These are phyloP conservation scores for Gaeumannomyces sp. DNA, from an alignment of 2,329 filamentous ascomycete genomes.

Conservation along the genomic window DNA sequence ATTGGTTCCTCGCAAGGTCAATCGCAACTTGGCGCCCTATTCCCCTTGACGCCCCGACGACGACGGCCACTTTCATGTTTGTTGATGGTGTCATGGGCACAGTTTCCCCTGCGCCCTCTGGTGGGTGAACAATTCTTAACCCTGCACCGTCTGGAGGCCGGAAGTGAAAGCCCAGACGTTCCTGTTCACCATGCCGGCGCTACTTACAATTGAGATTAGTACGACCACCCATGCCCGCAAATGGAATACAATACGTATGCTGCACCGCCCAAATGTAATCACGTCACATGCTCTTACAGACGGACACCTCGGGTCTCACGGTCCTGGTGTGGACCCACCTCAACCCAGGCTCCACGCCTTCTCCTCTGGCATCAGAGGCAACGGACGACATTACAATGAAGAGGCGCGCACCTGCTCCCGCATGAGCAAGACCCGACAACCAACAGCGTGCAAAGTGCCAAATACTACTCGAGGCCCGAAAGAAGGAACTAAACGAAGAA, in stretches of 20 bases:
- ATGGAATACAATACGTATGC: no score
- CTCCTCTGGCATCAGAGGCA: no score
- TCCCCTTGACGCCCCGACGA: slow-evolving; percentile 12
- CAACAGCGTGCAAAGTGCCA: background rate
- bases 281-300: background rate
- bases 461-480: background rate
- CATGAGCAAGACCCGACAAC: background rate
- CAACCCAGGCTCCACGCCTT: no score
- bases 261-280: background rate
- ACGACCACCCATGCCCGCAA: no score
- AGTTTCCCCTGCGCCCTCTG: background rate
- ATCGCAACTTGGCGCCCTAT: slow-evolving; percentile 13
- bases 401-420: background rate
- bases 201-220: no score
- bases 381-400: background rate
- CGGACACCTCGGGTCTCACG: background rate
- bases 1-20: slow-evolving; percentile 9
- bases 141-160: no score
- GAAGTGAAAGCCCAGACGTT: no score
- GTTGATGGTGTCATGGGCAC: background rate
- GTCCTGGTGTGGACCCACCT: background rate
- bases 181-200: background rate
- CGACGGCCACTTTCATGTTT: slow-evolving; percentile 10
- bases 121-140: background rate
- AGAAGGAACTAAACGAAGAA: background rate